Evolutionary conservation across 2,329 filamentous ascomycete species (phyloP).

Genomic region (Pseudofabraea citricarpa): DNA sequence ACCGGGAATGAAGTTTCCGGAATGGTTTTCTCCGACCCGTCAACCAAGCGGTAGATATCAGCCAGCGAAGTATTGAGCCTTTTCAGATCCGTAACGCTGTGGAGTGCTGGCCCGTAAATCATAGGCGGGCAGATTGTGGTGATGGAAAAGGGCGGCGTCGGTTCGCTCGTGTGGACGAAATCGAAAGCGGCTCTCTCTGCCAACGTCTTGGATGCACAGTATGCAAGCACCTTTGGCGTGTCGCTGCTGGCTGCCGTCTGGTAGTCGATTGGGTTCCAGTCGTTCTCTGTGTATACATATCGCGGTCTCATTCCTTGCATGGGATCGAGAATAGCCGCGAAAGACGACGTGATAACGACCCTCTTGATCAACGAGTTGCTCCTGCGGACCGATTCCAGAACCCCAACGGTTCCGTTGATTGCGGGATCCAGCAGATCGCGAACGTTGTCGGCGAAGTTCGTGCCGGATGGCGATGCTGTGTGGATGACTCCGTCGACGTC

Average conservation of each 20-base stretch:
- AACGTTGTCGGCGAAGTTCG: slow-evolving; percentile 26
- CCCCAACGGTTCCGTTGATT: slow-evolving; percentile 43
- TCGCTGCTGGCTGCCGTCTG: slow-evolving; percentile 32
- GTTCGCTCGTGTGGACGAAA: slow-evolving; percentile 45
- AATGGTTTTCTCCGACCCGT: slow-evolving; percentile 50
- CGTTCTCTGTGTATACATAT: slow-evolving; percentile 44
- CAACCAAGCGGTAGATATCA: slow-evolving; percentile 59
- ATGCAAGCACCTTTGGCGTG: slow-evolving; percentile 12
- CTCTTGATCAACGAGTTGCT: slow-evolving; percentile 30
- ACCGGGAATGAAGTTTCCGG: slow-evolving; percentile 40
- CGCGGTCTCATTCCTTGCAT: slow-evolving; percentile 44
- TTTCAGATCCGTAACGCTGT: slow-evolving; percentile 54
- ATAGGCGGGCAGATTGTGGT: slow-evolving; percentile 56
- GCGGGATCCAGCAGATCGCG: slow-evolving; percentile 45
- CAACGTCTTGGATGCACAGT: slow-evolving; percentile 49
- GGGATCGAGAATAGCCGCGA: slow-evolving; percentile 52
- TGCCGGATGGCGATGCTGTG: slow-evolving; percentile 53
- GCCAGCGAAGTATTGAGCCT: slow-evolving; percentile 68
- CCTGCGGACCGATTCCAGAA: slow-evolving; percentile 40
- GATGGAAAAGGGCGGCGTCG: slow-evolving; percentile 47
- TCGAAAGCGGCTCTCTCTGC: slow-evolving; percentile 62
- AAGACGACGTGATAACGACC: slow-evolving; percentile 55
- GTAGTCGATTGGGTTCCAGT: slow-evolving; percentile 48
- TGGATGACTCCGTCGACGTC: slow-evolving; percentile 71
- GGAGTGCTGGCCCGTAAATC: slow-evolving; percentile 56